phyloP scores from a whole-genome alignment of 2,329 filamentous ascomycete genomes.

The Aspergillus transmontanensis region DNA sequence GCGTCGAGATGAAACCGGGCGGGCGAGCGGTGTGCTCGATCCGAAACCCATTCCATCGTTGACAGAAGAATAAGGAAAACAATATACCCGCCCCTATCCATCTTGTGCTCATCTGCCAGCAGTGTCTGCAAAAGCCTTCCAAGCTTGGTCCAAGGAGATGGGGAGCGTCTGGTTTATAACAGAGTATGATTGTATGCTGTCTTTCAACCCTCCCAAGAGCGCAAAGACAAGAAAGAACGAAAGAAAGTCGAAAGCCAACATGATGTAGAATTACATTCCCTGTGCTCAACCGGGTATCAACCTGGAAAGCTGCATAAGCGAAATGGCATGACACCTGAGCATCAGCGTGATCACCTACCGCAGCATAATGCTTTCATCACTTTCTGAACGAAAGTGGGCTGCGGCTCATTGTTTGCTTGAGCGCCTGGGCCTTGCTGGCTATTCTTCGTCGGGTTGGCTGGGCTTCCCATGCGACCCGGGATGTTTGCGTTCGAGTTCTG shows the following conservation, averaged over 20 bases:
- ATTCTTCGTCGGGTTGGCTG: slow-evolving; percentile 60
- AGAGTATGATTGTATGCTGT: slow-evolving; percentile 21
- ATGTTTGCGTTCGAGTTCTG: slow-evolving; percentile 93
- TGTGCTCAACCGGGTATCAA: slow-evolving; percentile 31
- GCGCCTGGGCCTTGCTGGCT: slow-evolving; percentile 58
- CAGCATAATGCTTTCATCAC: slow-evolving; percentile 92
- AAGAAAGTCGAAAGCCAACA: slow-evolving; percentile 23
- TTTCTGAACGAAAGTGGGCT: slow-evolving; percentile 85
- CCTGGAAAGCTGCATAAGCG: slow-evolving; percentile 34
- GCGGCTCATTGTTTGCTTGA: slow-evolving; percentile 65
- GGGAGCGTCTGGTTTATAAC: slow-evolving; percentile 17
- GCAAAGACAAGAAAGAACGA: slow-evolving; percentile 21
- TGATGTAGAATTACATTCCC: slow-evolving; percentile 26
- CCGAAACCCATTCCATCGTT: slow-evolving; percentile 10
- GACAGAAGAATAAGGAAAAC: slow-evolving; percentile 18
- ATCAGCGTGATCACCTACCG: slow-evolving; percentile 54
- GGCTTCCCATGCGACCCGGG: slow-evolving; percentile 61
- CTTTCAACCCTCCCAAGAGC: slow-evolving; percentile 20
- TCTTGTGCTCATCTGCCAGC: slow-evolving; percentile 22
- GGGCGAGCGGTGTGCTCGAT: slow-evolving; percentile 12
- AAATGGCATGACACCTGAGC: slow-evolving; percentile 20
- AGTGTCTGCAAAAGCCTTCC: slow-evolving; percentile 18
- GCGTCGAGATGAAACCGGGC: slow-evolving; percentile 14
- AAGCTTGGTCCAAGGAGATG: slow-evolving; percentile 19
- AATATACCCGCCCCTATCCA: slow-evolving; percentile 18